phyloP scores from a whole-genome alignment of 192 early-diverging fungal genomes.

The Chytriomyces sp. region DNA sequence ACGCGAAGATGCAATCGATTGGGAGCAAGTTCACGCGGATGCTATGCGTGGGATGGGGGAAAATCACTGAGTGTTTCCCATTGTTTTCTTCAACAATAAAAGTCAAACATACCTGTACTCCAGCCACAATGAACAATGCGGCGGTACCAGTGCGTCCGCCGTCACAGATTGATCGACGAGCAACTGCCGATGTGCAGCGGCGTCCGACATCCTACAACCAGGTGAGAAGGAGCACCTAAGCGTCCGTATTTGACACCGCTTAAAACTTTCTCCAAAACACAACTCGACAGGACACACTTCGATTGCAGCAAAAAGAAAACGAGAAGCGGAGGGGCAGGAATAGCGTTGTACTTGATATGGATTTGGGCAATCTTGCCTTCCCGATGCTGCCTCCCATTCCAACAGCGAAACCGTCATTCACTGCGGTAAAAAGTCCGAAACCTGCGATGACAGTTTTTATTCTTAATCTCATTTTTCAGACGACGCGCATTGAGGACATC shows the following conservation, averaged over 20 bases:
- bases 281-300: neutral
- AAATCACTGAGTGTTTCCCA: neutral
- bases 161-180: slow-evolving; percentile 14
- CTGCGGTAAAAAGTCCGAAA: no score
- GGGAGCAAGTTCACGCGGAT: slow-evolving; percentile 24
- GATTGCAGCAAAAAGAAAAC: neutral
- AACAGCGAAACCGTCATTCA: no score
- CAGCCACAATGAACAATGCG: neutral
- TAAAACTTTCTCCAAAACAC: neutral
- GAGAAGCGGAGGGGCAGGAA: no score
- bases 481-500: neutral
- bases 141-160: neutral
- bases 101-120: neutral
- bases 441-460: no score
- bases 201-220: slow-evolving; percentile 24
- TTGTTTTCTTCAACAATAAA: no score
- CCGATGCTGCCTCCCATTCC: no score
- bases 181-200: neutral
- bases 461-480: no score
- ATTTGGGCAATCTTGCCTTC: no score
- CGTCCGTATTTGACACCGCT: neutral
- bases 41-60: slow-evolving; percentile 17
- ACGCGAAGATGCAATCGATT: slow-evolving; percentile 27
- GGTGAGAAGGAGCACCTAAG: neutral
- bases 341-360: no score